Conservation (phyloP, 768 basidiomycete genomes). For the Naematelia aurantialba region DNA sequence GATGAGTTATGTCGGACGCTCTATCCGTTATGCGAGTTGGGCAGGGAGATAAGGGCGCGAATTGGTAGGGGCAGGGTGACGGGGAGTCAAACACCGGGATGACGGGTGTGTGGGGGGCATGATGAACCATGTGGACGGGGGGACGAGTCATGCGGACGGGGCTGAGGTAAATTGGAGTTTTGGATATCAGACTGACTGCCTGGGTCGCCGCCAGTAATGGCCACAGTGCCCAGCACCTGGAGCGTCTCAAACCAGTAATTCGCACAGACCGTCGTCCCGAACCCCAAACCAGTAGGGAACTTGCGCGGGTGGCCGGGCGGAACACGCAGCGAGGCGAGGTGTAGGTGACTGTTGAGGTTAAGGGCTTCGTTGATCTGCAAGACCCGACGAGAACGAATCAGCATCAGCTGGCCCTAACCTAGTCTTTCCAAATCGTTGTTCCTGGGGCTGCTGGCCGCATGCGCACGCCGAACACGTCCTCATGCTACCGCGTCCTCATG, state of each 20-base stretch:
- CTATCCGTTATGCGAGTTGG: neutral
- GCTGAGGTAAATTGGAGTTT: too few relatives aligned
- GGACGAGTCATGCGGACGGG: too few relatives aligned
- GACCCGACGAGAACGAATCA: too few relatives aligned
- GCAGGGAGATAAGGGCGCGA: neutral
- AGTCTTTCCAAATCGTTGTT: too few relatives aligned
- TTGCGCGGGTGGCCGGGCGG: conserved; percentile 73
- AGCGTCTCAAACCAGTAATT: conserved; percentile 92
- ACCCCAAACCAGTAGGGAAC: conserved; percentile 92
- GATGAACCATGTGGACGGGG: too few relatives aligned
- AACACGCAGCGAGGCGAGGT: conserved; percentile 69
- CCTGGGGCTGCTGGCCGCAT: too few relatives aligned
- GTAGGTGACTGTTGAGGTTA: conserved; percentile 78
- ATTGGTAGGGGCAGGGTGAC: too few relatives aligned
- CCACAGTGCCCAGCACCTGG: conserved; percentile 66
- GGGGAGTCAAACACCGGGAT: too few relatives aligned
- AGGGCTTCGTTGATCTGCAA: conserved; percentile 74
- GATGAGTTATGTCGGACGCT: neutral
- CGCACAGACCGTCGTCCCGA: conserved; percentile 77
- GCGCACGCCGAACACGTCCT: too few relatives aligned
- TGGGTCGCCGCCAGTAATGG: conserved; percentile 67
- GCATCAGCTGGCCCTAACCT: neutral
- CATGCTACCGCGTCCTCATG: too few relatives aligned
- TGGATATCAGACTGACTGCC: conserved; percentile 35
- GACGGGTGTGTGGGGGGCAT: too few relatives aligned